Percentiles rank a stretch among this genome's conserved stretches.
Evolutionary conservation across 129 eudicot species (phyloP).

Genomic region (Lactuca sativa): DNA sequence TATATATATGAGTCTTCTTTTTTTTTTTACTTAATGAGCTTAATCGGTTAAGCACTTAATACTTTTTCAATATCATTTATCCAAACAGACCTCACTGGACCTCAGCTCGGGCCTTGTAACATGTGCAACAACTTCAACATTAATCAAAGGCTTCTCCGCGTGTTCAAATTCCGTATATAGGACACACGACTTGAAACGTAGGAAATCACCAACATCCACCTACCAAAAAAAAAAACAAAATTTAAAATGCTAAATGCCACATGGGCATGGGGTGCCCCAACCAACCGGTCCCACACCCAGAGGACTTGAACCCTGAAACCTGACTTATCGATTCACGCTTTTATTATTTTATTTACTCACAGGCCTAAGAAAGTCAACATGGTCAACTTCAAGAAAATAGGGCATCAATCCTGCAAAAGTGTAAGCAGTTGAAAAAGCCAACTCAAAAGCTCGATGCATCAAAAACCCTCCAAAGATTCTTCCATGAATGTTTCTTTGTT

Average conservation of each 20-base stretch:
- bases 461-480: constrained; percentile 95
- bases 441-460: constrained; percentile 96
- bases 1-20: too few relatives aligned
- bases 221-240: constrained; percentile 58
- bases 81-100: constrained; percentile 77
- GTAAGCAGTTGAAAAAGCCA: constrained; percentile 93
- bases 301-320: not conserved
- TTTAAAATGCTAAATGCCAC: not conserved
- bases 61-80: too few relatives aligned
- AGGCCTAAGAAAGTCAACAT: constrained; percentile 83
- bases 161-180: constrained; percentile 74
- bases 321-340: too few relatives aligned
- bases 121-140: constrained; percentile 96
- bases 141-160: constrained; percentile 75
- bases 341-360: constrained; percentile 39
- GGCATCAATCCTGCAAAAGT: constrained; percentile 94
- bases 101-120: constrained; percentile 95
- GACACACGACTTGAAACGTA: constrained; percentile 90
- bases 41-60: too few relatives aligned
- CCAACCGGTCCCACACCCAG: not conserved
- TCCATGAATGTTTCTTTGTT: constrained; percentile 91
- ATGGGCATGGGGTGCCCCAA: not conserved
- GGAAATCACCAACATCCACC: constrained; percentile 98
- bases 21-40: too few relatives aligned
- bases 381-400: constrained; percentile 84